Evolutionary conservation across 2,329 filamentous ascomycete species (phyloP).

Genomic region (Microcyclospora pomicola): DNA sequence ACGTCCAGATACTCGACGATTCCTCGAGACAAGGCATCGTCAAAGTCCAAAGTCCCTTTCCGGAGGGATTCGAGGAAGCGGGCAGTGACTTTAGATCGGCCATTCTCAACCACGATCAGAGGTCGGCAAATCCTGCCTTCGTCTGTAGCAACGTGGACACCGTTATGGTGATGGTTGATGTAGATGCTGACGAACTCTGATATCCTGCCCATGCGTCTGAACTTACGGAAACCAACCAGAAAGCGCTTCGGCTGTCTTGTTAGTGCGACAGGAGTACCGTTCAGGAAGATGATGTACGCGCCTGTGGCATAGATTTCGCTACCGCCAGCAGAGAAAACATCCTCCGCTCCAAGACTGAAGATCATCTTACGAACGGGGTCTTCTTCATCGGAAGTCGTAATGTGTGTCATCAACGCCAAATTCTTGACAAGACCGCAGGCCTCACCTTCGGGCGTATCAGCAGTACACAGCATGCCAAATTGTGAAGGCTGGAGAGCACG

Average conservation of each 20-base stretch:
- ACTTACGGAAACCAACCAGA: conserved; percentile 66
- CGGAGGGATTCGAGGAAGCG: conserved; percentile 71
- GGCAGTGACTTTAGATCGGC: conserved; percentile 63
- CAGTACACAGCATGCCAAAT: conserved; percentile 94
- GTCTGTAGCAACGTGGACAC: conserved; percentile 90
- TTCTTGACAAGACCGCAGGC: conserved; percentile 98
- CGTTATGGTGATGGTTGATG: conserved; percentile 82
- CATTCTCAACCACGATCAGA: conserved; percentile 86
- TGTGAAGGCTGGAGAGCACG: conserved; percentile 93
- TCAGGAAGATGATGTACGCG: conserved; percentile 83
- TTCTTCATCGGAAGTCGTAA: conserved; percentile 92
- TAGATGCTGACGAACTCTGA: conserved; percentile 96
- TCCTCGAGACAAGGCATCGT: conserved; percentile 81
- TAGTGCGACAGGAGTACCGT: conserved; percentile 83
- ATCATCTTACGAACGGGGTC: conserved; percentile 77
- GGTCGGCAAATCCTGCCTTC: conserved; percentile 94
- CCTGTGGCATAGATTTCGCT: conserved; percentile 75
- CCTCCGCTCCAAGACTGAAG: conserved; percentile 71
- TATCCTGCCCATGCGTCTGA: conserved; percentile 78
- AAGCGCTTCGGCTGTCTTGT: conserved; percentile 80
- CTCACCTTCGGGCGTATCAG: conserved; percentile 96
- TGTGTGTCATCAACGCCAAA: conserved; percentile 95
- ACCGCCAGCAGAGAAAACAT: conserved; percentile 67
- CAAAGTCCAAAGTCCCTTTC: conserved; percentile 73
- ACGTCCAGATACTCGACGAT: conserved; percentile 94